Conservation (phyloP, 129 eudicot species). For the Flaveria linearis region DNA sequence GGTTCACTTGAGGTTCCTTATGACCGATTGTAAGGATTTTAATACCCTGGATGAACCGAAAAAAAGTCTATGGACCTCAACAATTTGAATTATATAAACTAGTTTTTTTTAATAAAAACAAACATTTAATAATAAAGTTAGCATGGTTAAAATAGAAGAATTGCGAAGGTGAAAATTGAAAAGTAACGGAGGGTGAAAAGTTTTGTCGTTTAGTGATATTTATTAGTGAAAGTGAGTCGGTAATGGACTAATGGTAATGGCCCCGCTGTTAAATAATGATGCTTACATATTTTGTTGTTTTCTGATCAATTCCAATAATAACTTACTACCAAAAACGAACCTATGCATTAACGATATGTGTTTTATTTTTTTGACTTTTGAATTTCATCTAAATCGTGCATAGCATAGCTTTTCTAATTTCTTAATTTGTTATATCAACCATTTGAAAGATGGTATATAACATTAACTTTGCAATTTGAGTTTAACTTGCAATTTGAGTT, state of each 20-base stretch:
- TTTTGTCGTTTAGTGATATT: constrained; percentile 30
- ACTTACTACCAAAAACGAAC: background rate
- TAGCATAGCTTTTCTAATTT: background rate
- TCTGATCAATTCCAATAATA: background rate
- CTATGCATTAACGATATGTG: background rate
- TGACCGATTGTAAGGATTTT: too few species aligned
- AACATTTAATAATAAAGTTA: background rate
- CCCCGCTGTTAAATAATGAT: background rate
- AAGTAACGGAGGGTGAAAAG: constrained; percentile 25
- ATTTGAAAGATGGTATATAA: background rate
- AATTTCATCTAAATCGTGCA: too few species aligned
- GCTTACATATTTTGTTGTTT: constrained; percentile 29
- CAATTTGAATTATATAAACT: too few species aligned
- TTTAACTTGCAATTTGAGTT: background rate
- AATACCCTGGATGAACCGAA: too few species aligned
- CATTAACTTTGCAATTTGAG: background rate
- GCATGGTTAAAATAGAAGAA: background rate
- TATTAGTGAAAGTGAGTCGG: constrained; percentile 33
- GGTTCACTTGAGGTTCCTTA: too few species aligned
- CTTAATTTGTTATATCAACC: background rate
- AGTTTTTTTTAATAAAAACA: too few species aligned
- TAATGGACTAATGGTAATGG: background rate
- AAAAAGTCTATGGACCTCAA: too few species aligned
- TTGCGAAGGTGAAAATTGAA: background rate
- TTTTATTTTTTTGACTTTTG: too few species aligned